Base-by-base conservation (phyloP, 768 basidiomycete genomes). In the Rhizopogon vulgaris region DNA sequence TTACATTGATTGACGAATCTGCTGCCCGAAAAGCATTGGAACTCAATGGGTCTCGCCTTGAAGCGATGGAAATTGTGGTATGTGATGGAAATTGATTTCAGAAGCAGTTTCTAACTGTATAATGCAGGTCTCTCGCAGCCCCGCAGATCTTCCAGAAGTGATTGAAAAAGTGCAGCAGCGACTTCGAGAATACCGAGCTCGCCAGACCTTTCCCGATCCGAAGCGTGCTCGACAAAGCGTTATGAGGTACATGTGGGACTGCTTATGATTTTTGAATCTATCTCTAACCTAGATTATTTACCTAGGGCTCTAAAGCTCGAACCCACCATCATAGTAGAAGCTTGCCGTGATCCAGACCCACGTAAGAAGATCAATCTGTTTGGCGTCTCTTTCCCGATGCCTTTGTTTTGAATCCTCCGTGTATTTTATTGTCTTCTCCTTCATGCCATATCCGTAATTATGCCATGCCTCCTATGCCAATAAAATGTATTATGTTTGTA, bases 11-110 rank as follows among this genome's bases (percentile, higher is more conserved):
- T 0, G 63, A 71, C 15, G 55, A 66, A 28, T 41, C 49, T 5
- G 72, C 72, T 34, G 75, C 73, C 2, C 56, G 52, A 22, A 67
- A 58, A 41, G 84, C 83, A 11, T 60, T 82, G 46, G 52, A 55
- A 10, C 58, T 76, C 24, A 67, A 73, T 48, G 74, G 73, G 0
- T 60, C 53, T 6, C 32, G 41, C 6, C 60, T 84, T 28, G 60
- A 66, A 7, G 76, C 15, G 62, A 73, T 25, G 82, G 82, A 60
- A 50, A 74, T 68, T 4, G 30, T 7, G 32, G 28, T 25, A 5
- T 53, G 42, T 55, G 7, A 25, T 32, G 22, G 2, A 24, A 9
- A 8, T 34, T 41, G 3, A 28, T 25, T n/a, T 17, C 4, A 15
- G 14, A 17, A 34, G 24, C 34, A 30, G 10, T 34, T 49, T 10